Evolutionary conservation across 345 rosid genomes (phyloP), one percentile per base, ranked within the genome.

Genomic region (Excoecaria agallocha): DNA sequence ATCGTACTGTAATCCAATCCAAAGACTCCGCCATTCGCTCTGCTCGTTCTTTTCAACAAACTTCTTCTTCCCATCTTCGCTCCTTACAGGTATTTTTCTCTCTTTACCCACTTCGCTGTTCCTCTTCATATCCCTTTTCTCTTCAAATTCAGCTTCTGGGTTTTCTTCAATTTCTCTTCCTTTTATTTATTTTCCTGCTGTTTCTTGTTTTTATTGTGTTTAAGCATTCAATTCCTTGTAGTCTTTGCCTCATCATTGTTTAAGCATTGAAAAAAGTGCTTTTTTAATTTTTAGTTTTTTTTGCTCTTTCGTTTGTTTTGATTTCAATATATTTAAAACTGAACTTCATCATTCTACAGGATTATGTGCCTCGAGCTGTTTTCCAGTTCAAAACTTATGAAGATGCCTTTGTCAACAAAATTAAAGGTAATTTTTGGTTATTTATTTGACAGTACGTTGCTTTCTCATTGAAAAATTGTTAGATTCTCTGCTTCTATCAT

Each of bases 1-100:
- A 86, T 77, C 87, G 86, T 39, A 82, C 91, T 43, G 90, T 90
- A 37, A 73, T 85, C 67, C 85, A 89, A 51, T 90, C 97, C 10
- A 88, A 76, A 70, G 92, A 91, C 78, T 86, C 93, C 22, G 95
- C 97, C 62, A 57, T 90, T 52, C 91, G 86, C 30, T 88, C 97
- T 72, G 96, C 98, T 83, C 88, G 87, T 81, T 85, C 88, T 65
- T 80, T 91, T 66, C 91, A 85, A 4, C 86, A 83, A 10, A 81
- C 80, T 86, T 91, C 97, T 19, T 84, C 93, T 68, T 79, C 85
- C 55, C 91, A 85, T 75, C 78, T 93, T 68, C 90, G 83, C 39
- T 86, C 90, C 70, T 71, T 91, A 5, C 89, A 87, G 92, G 93
- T 30, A 30, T 30, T 30, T 88, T 35, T 30, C 22, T 20, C 2